Conservation (phyloP, 1,284 basidiomycete genomes). For the Naganishia albida region DNA sequence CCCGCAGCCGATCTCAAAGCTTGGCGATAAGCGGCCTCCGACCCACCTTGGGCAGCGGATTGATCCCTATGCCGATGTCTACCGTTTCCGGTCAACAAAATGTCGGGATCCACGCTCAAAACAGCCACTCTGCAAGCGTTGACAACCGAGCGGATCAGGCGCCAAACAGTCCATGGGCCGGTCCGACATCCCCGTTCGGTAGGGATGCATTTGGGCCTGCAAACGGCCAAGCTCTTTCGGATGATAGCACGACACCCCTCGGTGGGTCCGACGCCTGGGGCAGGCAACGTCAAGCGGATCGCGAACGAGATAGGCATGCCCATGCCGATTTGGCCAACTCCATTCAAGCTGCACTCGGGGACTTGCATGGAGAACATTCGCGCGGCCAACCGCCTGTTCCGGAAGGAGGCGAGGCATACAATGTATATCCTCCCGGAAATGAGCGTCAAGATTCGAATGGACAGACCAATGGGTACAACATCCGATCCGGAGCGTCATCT, state of each 20-base stretch:
- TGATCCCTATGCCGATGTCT: slow-evolving; percentile 32
- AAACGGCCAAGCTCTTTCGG: neutral
- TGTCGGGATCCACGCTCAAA: too few relatives aligned
- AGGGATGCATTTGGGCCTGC: slow-evolving; percentile 7
- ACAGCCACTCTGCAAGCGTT: too few relatives aligned
- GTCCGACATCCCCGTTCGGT: slow-evolving; percentile 16
- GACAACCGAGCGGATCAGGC: neutral
- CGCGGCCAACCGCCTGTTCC: neutral
- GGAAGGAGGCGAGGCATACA: neutral
- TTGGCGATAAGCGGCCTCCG: slow-evolving; percentile 24
- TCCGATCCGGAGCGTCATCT: slow-evolving; percentile 68
- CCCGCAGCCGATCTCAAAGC: slow-evolving; percentile 29
- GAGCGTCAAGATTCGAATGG: neutral
- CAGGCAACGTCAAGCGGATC: slow-evolving; percentile 18
- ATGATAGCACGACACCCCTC: neutral
- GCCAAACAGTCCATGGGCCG: slow-evolving; percentile 14
- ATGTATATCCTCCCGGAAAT: neutral
- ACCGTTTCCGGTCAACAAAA: neutral
- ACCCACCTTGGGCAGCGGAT: slow-evolving; percentile 27
- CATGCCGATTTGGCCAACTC: slow-evolving; percentile 28
- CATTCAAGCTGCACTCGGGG: slow-evolving; percentile 22
- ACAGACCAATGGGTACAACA: slow-evolving; percentile 4
- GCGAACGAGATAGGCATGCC: slow-evolving; percentile 13
- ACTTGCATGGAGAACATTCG: slow-evolving; percentile 6
- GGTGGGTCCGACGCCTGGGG: slow-evolving; percentile 11